These are phyloP conservation scores for Sinapis alba DNA, from an alignment of 441 rosid genomes.

Conservation along the genomic window DNA sequence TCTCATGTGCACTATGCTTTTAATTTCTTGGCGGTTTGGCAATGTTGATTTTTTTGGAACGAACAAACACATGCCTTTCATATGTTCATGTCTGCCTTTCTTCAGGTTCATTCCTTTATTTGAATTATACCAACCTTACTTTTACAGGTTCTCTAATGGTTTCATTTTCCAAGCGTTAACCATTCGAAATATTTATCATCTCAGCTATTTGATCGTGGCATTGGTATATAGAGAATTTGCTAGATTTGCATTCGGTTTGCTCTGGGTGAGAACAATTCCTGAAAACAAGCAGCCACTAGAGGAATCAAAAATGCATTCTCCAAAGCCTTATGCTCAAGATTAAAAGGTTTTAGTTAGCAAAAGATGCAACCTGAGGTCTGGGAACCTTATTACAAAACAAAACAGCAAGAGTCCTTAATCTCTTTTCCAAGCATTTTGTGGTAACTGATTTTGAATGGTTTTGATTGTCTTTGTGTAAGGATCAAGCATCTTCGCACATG, in stretches of 20 bases:
- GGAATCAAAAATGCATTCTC: neutral
- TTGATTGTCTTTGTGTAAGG: constrained; percentile 47
- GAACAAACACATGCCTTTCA: neutral
- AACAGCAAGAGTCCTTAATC: constrained; percentile 13
- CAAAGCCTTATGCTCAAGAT: constrained; percentile 37
- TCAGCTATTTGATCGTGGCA: neutral
- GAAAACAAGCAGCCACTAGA: neutral
- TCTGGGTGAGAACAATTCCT: neutral
- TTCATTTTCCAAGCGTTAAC: neutral
- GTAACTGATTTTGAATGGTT: neutral
- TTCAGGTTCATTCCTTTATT: neutral
- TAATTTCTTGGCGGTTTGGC: neutral
- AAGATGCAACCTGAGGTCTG: constrained; percentile 88
- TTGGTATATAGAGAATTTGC: neutral
- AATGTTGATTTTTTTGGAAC: neutral
- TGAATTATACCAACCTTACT: too few species aligned
- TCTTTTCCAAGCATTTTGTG: neutral
- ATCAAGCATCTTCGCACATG: constrained; percentile 95
- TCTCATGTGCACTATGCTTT: neutral
- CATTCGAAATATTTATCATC: neutral
- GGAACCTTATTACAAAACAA: neutral
- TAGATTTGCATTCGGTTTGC: neutral
- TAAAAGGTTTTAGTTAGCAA: constrained; percentile 91
- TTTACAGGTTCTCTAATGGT: neutral
- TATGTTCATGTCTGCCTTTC: neutral